A percentile compares a stretch with the other conserved stretches of the same genome.
Conservation (phyloP, 257 asterid genomes). For the Datura wrightii region DNA sequence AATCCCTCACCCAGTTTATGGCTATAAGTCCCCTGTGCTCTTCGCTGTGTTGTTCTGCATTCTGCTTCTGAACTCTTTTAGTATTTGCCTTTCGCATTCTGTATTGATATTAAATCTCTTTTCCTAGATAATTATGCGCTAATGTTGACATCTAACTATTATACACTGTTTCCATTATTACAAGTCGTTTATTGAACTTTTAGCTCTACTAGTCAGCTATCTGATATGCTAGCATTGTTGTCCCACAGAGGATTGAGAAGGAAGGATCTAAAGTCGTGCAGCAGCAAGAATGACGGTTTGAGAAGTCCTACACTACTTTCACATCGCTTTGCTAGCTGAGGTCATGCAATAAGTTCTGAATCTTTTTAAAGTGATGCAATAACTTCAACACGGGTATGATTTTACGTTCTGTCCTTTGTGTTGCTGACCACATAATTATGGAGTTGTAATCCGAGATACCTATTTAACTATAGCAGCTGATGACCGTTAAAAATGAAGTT, state of each 20-base stretch:
- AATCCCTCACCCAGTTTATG: background rate
- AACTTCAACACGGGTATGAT: constrained; percentile 1
- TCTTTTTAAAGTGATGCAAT: background rate
- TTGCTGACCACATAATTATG: background rate
- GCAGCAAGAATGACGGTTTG: constrained; percentile 4
- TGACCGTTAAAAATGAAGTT: background rate
- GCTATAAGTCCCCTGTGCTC: background rate
- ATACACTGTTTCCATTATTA: background rate
- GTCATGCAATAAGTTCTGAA: background rate
- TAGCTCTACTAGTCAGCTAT: constrained; percentile 17
- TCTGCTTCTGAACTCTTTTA: background rate
- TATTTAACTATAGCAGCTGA: background rate
- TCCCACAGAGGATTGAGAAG: constrained; percentile 22
- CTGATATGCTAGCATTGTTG: background rate
- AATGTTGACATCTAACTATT: background rate
- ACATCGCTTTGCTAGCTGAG: background rate
- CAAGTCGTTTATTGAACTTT: background rate
- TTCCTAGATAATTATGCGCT: background rate
- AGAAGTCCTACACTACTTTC: background rate
- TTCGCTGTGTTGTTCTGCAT: background rate
- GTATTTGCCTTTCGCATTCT: background rate
- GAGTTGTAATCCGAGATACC: constrained; percentile 15
- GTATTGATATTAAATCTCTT: background rate
- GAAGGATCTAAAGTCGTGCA: constrained; percentile 10
- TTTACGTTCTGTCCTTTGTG: background rate